Evolutionary conservation across 2,329 filamentous ascomycete genomes (phyloP), one percentile per base, ranked within the genome.

Genomic region (Alternaria ethzedia): DNA sequence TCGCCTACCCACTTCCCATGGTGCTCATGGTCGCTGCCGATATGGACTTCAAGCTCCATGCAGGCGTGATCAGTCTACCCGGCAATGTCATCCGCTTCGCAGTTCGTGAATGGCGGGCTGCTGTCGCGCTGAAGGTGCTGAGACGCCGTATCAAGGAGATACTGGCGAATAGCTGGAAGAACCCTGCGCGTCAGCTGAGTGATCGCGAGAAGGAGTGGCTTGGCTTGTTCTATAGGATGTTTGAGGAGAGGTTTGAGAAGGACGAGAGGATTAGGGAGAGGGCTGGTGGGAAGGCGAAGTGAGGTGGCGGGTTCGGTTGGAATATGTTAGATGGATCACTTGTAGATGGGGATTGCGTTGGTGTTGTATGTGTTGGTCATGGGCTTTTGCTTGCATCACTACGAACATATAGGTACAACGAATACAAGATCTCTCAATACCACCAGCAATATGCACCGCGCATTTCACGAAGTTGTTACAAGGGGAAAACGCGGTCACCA

Each of bases 121-220:
- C 96, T 86, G 87, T 97, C 36, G 94, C 91, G n/a, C 83, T 99
- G 74, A 97, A 97, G 81, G 88, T 89, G 6, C 83, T 98, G 57
- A 88, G 93, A 20, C 83, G 85, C 2, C 87, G 91, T 25, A 83
- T 97, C 17, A 89, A 90, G 68, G 93, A 97, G 69, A 87, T 96
- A 44, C 83, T 97, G 50, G 88, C 88, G 1, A 85, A 87, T 28
- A 86, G 88, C 21, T 94, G 96, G 82, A 91, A 88, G 79, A 79
- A 76, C 44, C 81, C 83, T 5, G 80, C 79, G 1, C 67, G 79
- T 17, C 75, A 78, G 54, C 21, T 84, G 59, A 75, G 75, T 3
- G 78, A 78, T 46, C 76, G 80, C 44, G 78, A 82, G 65, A 76
- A 67, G 58, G 75, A 80, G 62, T 85, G 83, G 83, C 69, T 84